A percentile compares a stretch with the other conserved stretches of the same genome.
These are phyloP conservation scores for Ananas comosus DNA, from an alignment of 176 grass and related monocot species.

Conservation along the genomic window DNA sequence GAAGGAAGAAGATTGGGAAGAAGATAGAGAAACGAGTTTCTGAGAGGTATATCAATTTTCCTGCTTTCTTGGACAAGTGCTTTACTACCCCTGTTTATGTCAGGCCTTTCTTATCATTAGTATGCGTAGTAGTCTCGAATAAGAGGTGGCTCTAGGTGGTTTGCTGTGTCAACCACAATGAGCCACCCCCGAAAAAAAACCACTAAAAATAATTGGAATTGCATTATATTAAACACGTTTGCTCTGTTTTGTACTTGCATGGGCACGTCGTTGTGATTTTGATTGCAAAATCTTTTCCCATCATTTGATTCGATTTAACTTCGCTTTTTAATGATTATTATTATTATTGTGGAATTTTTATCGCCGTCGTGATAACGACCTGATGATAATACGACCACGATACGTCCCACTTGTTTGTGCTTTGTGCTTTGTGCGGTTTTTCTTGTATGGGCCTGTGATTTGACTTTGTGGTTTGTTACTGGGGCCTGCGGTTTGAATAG, in stretches of 20 bases:
- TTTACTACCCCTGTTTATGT: background rate
- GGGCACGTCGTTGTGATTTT: background rate
- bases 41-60: background rate
- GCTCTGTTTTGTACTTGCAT: background rate
- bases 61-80: background rate
- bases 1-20: background rate
- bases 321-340: no score
- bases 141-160: slow-evolving; percentile 36
- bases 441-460: no score
- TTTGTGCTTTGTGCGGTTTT: no score
- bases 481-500: no score
- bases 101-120: background rate
- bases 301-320: no score
- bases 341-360: no score
- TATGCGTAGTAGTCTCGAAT: slow-evolving; percentile 1
- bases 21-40: background rate
- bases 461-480: no score
- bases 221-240: background rate
- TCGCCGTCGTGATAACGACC: no score
- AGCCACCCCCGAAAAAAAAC: background rate
- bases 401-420: no score
- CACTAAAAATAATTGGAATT: background rate
- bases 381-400: no score
- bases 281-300: no score
- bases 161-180: slow-evolving; percentile 29